Percentiles rank a stretch among this genome's conserved stretches.
Evolutionary conservation across 2,329 filamentous ascomycete species (phyloP).

Genomic region (Venturia nashicola): DNA sequence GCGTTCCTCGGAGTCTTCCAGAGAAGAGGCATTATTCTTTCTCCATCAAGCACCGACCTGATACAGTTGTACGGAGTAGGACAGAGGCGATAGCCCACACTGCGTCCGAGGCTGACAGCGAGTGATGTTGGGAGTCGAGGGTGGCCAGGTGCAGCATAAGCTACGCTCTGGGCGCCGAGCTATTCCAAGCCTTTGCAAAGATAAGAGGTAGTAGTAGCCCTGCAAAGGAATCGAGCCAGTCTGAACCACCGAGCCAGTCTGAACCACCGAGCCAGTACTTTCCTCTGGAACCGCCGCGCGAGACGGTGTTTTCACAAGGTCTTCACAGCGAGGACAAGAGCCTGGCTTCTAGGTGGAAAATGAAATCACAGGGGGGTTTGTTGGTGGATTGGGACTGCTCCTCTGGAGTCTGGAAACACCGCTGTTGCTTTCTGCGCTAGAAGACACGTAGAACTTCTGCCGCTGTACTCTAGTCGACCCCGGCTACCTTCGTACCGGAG

Average conservation of each 20-base stretch:
- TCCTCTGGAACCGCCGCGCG: neutral
- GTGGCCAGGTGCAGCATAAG: neutral
- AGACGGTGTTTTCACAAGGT: neutral
- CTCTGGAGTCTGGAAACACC: too few relatives aligned
- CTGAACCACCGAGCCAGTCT: too few relatives aligned
- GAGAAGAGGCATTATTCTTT: neutral
- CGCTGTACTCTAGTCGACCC: too few relatives aligned
- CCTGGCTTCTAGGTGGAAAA: too few relatives aligned
- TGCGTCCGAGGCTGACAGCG: neutral
- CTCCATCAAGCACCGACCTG: neutral
- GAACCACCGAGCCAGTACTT: too few relatives aligned
- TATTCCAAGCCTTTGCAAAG: neutral
- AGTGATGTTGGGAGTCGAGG: too few relatives aligned
- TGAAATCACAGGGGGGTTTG: neutral
- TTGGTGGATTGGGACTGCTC: neutral
- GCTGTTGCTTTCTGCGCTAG: too few relatives aligned
- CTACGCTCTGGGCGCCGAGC: neutral
- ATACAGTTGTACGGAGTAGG: too few relatives aligned
- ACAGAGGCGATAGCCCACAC: neutral
- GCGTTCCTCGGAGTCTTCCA: neutral
- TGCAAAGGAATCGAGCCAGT: too few relatives aligned
- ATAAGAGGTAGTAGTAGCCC: slow-evolving; percentile 1
- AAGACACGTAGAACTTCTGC: neutral
- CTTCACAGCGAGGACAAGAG: too few relatives aligned
- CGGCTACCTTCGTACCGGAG: too few relatives aligned